Base-by-base conservation (phyloP, 768 basidiomycete species). In the Phylloporus sp. region DNA sequence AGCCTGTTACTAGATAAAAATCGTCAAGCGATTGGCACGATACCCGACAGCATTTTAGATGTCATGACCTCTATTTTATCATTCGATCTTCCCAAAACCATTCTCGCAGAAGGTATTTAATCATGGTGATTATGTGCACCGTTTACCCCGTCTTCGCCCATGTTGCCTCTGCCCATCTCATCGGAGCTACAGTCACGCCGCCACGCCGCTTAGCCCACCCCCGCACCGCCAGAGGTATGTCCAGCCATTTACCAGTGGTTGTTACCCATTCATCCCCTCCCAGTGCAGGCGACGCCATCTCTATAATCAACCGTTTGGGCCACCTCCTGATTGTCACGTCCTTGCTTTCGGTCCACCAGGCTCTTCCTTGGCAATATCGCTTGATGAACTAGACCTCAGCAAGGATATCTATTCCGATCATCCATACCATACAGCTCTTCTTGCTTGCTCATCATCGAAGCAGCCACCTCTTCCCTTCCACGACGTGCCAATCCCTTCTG, bases 211-310 rank as follows among this genome's bases (percentile, higher is more conserved):
- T n/a, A n/a, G n/a, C n/a, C n/a, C n/a, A n/a, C n/a, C n/a, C n/a
- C n/a, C n/a, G n/a, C n/a, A n/a, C n/a, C n/a, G n/a, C n/a, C 85
- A 65, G 88, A 90, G 81, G 87, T 87, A 29, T 28, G 77, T 58
- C n/a, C 44, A 41, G 27, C 26, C n/a, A 0, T 31, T n/a, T n/a
- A n/a, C 10, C 52, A 6, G 7, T n/a, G 2, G n/a, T 4, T 8
- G 2, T 12, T 16, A 15, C 20, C 6, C 36, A 4, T 42, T 59
- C 3, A 65, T 34, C 41, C 36, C 45, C 36, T 2, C 8, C 4
- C 63, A 92, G 86, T 93, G 90, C 74, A 92, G 92, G 67, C 87
- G 90, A 8, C 63, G 63, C 28, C 38, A 52, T 3, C 54, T 57
- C 34, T 53, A 50, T 49, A 43, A 61, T 22, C 58, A 59, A n/a